A percentile compares a stretch with the other conserved stretches of the same genome.
Evolutionary conservation across 106 monocot genomes (phyloP).

Genomic region (Dioscorea zingiberensis): DNA sequence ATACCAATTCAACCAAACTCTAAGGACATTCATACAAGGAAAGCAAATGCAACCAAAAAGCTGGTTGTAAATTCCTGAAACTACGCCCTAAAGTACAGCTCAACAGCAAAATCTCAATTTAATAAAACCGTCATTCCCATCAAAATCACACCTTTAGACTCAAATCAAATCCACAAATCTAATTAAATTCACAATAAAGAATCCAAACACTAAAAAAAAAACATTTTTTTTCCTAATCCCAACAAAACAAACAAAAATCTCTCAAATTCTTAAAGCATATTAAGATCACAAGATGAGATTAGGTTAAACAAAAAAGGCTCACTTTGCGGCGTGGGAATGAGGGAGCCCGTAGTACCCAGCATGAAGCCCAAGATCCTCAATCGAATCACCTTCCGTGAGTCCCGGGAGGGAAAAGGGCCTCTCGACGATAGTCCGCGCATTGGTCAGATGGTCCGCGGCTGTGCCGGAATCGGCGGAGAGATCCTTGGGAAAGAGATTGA

Average conservation of each 20-base stretch:
- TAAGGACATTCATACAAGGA: background rate
- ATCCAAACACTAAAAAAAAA: background rate
- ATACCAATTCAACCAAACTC: background rate
- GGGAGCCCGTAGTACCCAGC: constrained; percentile 75
- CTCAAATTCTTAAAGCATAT: background rate
- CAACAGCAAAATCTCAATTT: background rate
- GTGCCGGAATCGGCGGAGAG: constrained; percentile 6
- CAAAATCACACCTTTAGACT: background rate
- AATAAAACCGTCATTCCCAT: background rate
- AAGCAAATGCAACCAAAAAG: too few species aligned
- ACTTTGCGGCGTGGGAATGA: constrained; percentile 62
- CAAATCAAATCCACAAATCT: background rate
- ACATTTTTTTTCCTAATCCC: background rate
- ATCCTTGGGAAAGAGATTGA: constrained; percentile 65
- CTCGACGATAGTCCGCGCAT: constrained; percentile 46
- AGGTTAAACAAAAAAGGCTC: background rate
- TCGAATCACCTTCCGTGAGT: constrained; percentile 13
- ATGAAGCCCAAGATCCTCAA: constrained; percentile 75
- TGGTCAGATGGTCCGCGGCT: background rate
- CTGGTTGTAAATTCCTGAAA: background rate
- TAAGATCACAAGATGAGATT: too few species aligned
- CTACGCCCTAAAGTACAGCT: background rate
- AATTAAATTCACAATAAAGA: background rate
- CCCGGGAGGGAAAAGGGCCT: constrained; percentile 34
- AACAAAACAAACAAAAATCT: background rate